phyloP scores from a whole-genome alignment of 176 grass and related monocot genomes.

The Echinochloa phyllopogon region DNA sequence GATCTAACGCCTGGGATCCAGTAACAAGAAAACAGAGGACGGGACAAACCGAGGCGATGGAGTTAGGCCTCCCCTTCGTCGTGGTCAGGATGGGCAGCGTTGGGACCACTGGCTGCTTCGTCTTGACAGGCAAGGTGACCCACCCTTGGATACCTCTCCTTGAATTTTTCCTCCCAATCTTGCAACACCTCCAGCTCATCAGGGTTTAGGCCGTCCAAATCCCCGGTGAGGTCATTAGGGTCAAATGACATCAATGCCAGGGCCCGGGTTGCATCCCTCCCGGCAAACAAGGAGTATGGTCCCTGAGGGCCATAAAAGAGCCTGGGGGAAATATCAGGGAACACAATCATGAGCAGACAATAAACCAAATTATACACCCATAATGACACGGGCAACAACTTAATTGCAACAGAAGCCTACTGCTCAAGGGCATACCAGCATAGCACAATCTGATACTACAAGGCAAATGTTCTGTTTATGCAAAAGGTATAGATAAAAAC shows the following conservation, averaged over 20 bases:
- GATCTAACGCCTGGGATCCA: slow-evolving; percentile 40
- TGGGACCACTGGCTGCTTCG: slow-evolving; percentile 2
- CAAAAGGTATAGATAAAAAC: background rate
- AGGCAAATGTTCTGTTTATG: background rate
- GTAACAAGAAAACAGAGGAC: background rate
- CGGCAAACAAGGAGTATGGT: slow-evolving; percentile 87
- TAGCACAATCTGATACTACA: background rate
- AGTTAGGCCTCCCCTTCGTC: slow-evolving; percentile 26
- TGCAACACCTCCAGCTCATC: slow-evolving; percentile 82
- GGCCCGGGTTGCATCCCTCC: slow-evolving; percentile 82
- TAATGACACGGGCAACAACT: background rate
- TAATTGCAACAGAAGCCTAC: background rate
- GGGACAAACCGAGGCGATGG: slow-evolving; percentile 22
- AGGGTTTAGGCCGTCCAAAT: slow-evolving; percentile 68
- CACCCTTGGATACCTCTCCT: slow-evolving; percentile 81
- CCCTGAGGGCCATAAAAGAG: slow-evolving; percentile 92
- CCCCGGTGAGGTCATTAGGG: slow-evolving; percentile 71
- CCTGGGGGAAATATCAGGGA: slow-evolving; percentile 51
- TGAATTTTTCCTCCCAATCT: slow-evolving; percentile 94
- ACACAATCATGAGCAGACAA: slow-evolving; percentile 35
- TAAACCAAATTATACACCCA: slow-evolving; percentile 10
- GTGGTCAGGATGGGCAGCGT: slow-evolving; percentile 13
- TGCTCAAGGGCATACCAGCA: background rate
- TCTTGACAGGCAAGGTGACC: slow-evolving; percentile 57
- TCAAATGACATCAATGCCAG: slow-evolving; percentile 97